Evolutionary conservation across 345 rosid species (phyloP).

Genomic region (Eucalyptus brandiana): DNA sequence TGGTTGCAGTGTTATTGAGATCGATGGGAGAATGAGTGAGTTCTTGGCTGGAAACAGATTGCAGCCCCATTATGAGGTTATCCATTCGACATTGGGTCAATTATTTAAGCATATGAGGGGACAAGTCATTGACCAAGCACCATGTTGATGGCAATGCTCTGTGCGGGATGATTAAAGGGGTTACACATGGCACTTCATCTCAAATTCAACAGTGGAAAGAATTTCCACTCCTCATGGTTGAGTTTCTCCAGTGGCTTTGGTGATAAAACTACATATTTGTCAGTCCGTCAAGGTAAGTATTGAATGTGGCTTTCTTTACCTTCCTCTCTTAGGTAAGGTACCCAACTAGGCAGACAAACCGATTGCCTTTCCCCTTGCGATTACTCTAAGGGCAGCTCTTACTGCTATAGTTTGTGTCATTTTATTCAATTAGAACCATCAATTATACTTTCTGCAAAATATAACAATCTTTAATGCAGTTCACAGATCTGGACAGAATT

Average conservation of each 20-base stretch:
- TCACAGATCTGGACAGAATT: background rate
- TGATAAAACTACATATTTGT: background rate
- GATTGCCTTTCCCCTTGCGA: background rate
- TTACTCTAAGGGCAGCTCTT: background rate
- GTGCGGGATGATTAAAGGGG: background rate
- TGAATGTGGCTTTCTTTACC: background rate
- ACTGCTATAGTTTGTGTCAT: background rate
- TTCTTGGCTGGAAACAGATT: slow-evolving; percentile 50
- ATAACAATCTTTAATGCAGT: background rate
- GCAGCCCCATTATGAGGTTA: slow-evolving; percentile 18
- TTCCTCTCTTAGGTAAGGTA: background rate
- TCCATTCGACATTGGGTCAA: slow-evolving; percentile 18
- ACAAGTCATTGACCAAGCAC: background rate
- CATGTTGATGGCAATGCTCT: background rate
- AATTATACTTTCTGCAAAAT: background rate
- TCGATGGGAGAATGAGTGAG: slow-evolving; percentile 37
- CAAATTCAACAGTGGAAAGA: background rate
- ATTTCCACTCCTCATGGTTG: background rate
- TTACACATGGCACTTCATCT: background rate
- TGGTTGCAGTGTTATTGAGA: slow-evolving; percentile 62
- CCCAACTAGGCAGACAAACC: background rate
- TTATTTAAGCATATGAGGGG: slow-evolving; percentile 33
- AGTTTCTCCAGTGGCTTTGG: background rate
- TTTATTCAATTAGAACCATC: background rate
- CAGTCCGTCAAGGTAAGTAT: background rate